Conservation (phyloP, 768 basidiomycete species). For the Termitomyces sp. region DNA sequence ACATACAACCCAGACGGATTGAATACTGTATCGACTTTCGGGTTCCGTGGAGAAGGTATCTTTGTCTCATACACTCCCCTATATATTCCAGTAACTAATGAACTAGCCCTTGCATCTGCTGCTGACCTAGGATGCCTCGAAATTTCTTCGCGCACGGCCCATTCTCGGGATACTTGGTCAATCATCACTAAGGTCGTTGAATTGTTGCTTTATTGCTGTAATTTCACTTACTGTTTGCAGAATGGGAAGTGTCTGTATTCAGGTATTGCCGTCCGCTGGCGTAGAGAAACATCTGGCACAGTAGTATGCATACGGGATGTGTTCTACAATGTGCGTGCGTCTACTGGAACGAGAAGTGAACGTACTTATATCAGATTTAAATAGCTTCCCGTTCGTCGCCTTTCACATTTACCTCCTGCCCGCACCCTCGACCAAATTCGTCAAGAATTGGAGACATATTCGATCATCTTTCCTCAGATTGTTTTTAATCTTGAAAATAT, state of each 20-base stretch:
- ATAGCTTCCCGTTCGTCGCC: slow-evolving; percentile 78
- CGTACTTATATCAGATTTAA: not conserved
- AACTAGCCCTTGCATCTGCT: slow-evolving; percentile 75
- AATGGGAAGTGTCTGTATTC: slow-evolving; percentile 61
- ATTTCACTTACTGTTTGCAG: slow-evolving; percentile 28
- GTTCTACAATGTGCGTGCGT: slow-evolving; percentile 72
- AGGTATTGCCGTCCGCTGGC: slow-evolving; percentile 73
- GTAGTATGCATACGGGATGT: slow-evolving; percentile 82
- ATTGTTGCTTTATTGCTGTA: not conserved
- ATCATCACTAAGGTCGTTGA: slow-evolving; percentile 66
- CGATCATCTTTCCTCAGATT: slow-evolving; percentile 68
- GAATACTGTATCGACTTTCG: slow-evolving; percentile 61
- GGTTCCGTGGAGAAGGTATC: slow-evolving; percentile 91
- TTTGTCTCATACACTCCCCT: not conserved
- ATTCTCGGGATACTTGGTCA: slow-evolving; percentile 64
- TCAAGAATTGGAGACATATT: slow-evolving; percentile 66
- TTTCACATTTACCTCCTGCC: slow-evolving; percentile 55
- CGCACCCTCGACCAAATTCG: slow-evolving; percentile 65
- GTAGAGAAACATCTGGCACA: slow-evolving; percentile 70
- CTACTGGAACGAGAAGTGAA: not conserved
- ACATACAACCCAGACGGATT: slow-evolving; percentile 46
- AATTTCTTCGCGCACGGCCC: slow-evolving; percentile 69
- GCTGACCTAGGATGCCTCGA: slow-evolving; percentile 78
- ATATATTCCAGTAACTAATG: not conserved
- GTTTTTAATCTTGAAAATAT: slow-evolving; percentile 63